Evolutionary conservation across 345 rosid species (phyloP).

Genomic region (Camelina hispida): DNA sequence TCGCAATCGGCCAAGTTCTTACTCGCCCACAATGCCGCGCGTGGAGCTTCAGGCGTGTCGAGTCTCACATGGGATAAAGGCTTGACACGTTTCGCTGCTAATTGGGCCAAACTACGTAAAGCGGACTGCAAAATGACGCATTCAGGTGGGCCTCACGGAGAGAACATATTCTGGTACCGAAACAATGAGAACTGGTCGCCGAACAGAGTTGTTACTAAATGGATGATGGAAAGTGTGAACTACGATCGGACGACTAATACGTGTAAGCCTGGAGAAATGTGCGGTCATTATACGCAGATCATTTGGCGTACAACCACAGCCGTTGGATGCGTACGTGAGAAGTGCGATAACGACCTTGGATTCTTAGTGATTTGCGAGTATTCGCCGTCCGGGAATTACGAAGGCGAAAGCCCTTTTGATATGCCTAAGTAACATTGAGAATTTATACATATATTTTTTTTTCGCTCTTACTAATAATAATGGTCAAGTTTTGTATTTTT

Average conservation of each 20-base stretch:
- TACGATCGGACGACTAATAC: constrained; percentile 32
- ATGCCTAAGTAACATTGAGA: neutral
- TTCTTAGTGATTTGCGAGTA: constrained; percentile 46
- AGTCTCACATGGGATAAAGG: constrained; percentile 48
- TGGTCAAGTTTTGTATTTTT: neutral
- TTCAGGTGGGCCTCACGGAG: constrained; percentile 49
- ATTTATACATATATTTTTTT: no score
- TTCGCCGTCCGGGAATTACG: constrained; percentile 54
- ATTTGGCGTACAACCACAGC: constrained; percentile 47
- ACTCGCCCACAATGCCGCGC: constrained; percentile 48
- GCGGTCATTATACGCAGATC: constrained; percentile 66
- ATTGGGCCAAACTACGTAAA: constrained; percentile 35
- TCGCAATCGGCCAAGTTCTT: constrained; percentile 39
- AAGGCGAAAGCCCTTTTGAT: constrained; percentile 48
- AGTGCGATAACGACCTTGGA: constrained; percentile 42
- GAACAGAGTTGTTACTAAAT: constrained; percentile 41
- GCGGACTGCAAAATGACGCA: constrained; percentile 56
- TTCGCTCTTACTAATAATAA: neutral
- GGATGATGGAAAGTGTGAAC: constrained; percentile 44
- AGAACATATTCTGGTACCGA: constrained; percentile 59
- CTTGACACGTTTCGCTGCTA: constrained; percentile 41
- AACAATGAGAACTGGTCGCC: constrained; percentile 46
- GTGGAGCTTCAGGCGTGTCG: constrained; percentile 36
- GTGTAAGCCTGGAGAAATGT: constrained; percentile 44
- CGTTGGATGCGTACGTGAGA: constrained; percentile 49